These are phyloP conservation scores for Chaetomium globosum DNA, from an alignment of 2,329 filamentous ascomycete genomes.

Conservation along the genomic window DNA sequence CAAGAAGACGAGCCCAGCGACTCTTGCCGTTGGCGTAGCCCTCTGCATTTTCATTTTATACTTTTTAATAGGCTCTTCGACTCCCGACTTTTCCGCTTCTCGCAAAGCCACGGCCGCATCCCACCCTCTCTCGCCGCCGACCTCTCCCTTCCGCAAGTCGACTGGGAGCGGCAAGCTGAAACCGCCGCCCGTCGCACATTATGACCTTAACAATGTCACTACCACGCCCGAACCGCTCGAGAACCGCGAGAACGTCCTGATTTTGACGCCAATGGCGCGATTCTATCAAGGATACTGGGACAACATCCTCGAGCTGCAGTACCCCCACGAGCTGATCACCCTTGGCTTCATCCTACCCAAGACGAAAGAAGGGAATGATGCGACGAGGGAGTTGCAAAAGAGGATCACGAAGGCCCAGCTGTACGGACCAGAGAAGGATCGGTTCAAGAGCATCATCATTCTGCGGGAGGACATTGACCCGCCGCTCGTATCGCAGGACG, in stretches of 20 bases:
- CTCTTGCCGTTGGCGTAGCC: constrained; percentile 69
- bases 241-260: constrained; percentile 83
- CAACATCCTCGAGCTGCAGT: constrained; percentile 79
- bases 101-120: constrained; percentile 58
- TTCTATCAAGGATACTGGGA: constrained; percentile 98
- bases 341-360: constrained; percentile 96
- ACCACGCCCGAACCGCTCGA: constrained; percentile 73
- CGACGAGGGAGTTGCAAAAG: constrained; percentile 79
- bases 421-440: constrained; percentile 70
- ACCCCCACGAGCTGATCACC: constrained; percentile 93
- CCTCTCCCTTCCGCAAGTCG: constrained; percentile 70
- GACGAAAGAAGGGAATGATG: constrained; percentile 86
- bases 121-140: constrained; percentile 72
- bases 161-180: constrained; percentile 52
- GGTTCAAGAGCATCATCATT: constrained; percentile 92
- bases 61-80: constrained; percentile 60
- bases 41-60: constrained; percentile 72
- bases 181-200: constrained; percentile 85
- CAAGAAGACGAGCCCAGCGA: constrained; percentile 78
- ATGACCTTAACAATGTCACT: constrained; percentile 94
- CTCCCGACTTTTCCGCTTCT: constrained; percentile 38
- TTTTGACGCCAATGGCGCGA: constrained; percentile 87
- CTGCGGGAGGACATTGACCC: constrained; percentile 92
- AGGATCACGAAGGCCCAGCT: constrained; percentile 85
- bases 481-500: constrained; percentile 76